Evolutionary conservation across 441 rosid genomes (phyloP).

Genomic region (Breynia disticha): DNA sequence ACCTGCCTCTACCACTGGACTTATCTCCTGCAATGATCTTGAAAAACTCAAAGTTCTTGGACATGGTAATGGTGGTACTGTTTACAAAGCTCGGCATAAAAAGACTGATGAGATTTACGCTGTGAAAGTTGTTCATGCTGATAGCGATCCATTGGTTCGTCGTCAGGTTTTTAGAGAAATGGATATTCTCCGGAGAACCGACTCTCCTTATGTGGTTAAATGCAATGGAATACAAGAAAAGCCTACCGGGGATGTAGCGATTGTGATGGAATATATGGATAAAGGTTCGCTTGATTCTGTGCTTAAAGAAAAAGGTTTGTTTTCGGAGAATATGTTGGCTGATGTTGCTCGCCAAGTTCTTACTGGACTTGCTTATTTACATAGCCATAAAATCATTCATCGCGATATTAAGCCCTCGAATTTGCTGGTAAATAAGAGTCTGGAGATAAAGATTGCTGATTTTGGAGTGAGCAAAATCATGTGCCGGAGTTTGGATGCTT

Average conservation of each 20-base stretch:
- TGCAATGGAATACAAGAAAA: conserved; percentile 56
- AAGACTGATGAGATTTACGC: conserved; percentile 50
- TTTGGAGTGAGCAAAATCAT: conserved; percentile 85
- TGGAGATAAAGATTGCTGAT: conserved; percentile 79
- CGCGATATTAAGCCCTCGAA: conserved; percentile 88
- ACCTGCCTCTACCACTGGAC: conserved; percentile 3
- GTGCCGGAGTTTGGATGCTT: conserved; percentile 52
- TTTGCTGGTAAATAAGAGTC: conserved; percentile 41
- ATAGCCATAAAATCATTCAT: conserved; percentile 62
- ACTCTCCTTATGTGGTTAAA: conserved; percentile 53
- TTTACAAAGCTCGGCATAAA: conserved; percentile 61
- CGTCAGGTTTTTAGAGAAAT: conserved; percentile 65
- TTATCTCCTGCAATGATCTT: conserved; percentile 31
- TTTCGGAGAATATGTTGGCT: conserved; percentile 43
- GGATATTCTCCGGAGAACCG: conserved; percentile 74
- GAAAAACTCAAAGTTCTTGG: conserved; percentile 68
- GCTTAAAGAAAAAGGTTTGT: conserved; percentile 29
- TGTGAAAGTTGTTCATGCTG: conserved; percentile 56
- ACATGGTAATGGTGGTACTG: conserved; percentile 77
- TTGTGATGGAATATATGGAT: conserved; percentile 83
- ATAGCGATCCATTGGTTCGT: conserved; percentile 42
- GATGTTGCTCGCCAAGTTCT: conserved; percentile 57
- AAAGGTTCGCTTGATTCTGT: conserved; percentile 56
- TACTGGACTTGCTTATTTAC: conserved; percentile 56
- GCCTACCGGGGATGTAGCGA: conserved; percentile 51